These are phyloP conservation scores for Cryptococcus sp. DNA, from an alignment of 1,284 basidiomycete species.

Conservation along the genomic window DNA sequence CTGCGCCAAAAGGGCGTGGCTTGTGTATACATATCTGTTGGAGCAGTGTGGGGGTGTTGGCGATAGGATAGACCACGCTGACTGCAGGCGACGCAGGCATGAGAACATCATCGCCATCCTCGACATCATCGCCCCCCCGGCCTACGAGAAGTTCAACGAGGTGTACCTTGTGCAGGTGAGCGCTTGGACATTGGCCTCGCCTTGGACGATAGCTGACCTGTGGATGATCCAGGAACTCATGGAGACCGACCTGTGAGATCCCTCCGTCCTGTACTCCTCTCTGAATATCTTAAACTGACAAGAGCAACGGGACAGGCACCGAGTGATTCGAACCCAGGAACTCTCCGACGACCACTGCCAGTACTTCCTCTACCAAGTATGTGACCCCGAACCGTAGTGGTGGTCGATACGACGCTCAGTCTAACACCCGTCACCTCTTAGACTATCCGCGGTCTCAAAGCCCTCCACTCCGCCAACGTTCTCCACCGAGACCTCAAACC, in stretches of 20 bases:
- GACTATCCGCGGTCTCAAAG: conserved; percentile 86
- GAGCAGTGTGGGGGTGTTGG: background rate
- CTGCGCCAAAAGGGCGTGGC: too few species aligned
- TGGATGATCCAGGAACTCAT: conserved; percentile 57
- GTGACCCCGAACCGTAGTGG: conserved; percentile 12
- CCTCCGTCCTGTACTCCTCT: background rate
- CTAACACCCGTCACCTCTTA: conserved; percentile 34
- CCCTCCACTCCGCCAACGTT: conserved; percentile 84
- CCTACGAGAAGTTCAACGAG: conserved; percentile 88
- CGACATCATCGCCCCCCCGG: conserved; percentile 86
- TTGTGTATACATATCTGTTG: background rate
- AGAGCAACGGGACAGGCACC: conserved; percentile 49
- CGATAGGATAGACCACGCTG: background rate
- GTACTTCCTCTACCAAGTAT: conserved; percentile 89
- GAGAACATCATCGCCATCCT: conserved; percentile 87
- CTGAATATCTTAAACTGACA: background rate
- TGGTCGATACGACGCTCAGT: background rate
- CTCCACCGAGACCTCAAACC: conserved; percentile 89
- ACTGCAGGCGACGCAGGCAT: conserved; percentile 22
- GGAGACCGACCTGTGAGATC: conserved; percentile 66
- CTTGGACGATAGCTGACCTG: background rate
- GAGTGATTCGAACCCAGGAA: conserved; percentile 70
- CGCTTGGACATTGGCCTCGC: background rate
- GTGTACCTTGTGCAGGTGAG: conserved; percentile 62
- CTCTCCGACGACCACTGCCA: conserved; percentile 89